These are phyloP conservation scores for Aegilops umbellulata DNA, from an alignment of 176 grass and related monocot genomes.

Conservation along the genomic window DNA sequence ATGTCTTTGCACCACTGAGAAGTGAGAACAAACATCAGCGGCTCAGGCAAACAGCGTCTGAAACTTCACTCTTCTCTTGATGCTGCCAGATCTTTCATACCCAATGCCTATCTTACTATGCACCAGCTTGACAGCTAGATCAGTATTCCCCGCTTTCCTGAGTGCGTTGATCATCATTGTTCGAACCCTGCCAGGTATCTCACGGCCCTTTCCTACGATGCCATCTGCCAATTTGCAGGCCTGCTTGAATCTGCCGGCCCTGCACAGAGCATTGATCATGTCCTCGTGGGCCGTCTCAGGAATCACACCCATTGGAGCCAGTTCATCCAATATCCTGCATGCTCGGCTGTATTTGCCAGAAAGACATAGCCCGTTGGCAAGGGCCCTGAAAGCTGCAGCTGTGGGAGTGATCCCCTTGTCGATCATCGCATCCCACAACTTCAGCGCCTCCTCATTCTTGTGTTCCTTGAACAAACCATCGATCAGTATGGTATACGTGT, in stretches of 20 bases:
- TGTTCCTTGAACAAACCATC: constrained; percentile 88
- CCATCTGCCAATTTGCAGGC: constrained; percentile 92
- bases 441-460: constrained; percentile 79
- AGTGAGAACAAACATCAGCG: background rate
- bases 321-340: constrained; percentile 81
- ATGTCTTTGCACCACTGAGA: background rate
- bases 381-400: constrained; percentile 63
- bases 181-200: constrained; percentile 81
- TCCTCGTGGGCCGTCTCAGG: constrained; percentile 83
- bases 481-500: constrained; percentile 81
- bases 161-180: constrained; percentile 92
- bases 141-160: constrained; percentile 84
- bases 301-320: constrained; percentile 83
- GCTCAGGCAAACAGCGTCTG: constrained; percentile 62
- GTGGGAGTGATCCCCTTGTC: constrained; percentile 87
- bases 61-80: constrained; percentile 90
- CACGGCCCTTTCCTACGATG: constrained; percentile 73
- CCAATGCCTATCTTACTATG: constrained; percentile 93
- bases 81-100: constrained; percentile 90
- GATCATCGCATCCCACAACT: constrained; percentile 83
- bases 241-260: constrained; percentile 76
- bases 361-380: constrained; percentile 74
- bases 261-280: constrained; percentile 89
- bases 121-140: constrained; percentile 75
- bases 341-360: constrained; percentile 89